Conservation (phyloP, 768 basidiomycete genomes). For the Lactarius deliciosus region DNA sequence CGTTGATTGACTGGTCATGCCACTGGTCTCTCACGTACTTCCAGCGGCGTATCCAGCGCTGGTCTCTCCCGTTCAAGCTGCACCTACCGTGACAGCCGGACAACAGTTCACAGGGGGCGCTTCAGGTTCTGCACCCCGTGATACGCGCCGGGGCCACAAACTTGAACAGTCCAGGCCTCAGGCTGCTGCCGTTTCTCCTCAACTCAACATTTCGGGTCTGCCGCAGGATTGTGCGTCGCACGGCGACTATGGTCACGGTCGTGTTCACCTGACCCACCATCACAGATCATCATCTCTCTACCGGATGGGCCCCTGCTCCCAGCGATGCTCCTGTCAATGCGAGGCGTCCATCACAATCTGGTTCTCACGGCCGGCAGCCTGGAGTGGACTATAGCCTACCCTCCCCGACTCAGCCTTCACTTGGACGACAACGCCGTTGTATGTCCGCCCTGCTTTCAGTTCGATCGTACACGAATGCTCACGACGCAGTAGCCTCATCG, state of each 20-base stretch:
- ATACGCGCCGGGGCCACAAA: not conserved
- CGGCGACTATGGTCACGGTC: not conserved
- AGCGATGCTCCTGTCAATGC: not conserved
- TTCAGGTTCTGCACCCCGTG: not conserved
- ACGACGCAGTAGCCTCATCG: not conserved
- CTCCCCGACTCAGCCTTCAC: not conserved
- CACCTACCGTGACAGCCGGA: not conserved
- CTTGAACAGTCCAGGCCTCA: not conserved
- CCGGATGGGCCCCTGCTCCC: not conserved
- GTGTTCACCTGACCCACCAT: not conserved
- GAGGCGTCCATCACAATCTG: not conserved
- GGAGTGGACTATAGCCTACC: not conserved
- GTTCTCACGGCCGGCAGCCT: not conserved
- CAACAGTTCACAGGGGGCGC: not conserved
- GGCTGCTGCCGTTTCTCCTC: not conserved
- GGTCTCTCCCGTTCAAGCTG: not conserved
- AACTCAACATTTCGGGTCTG: not conserved
- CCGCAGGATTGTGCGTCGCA: not conserved
- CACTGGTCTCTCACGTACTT: not conserved
- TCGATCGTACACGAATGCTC: not conserved
- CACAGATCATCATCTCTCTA: not conserved
- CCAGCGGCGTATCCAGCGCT: not conserved
- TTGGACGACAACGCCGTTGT: not conserved
- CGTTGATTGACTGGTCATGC: not conserved
- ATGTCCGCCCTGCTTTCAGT: slow-evolving; percentile 1